Conservation (phyloP, 345 rosid species). For the Eucalyptus tenuipes region DNA sequence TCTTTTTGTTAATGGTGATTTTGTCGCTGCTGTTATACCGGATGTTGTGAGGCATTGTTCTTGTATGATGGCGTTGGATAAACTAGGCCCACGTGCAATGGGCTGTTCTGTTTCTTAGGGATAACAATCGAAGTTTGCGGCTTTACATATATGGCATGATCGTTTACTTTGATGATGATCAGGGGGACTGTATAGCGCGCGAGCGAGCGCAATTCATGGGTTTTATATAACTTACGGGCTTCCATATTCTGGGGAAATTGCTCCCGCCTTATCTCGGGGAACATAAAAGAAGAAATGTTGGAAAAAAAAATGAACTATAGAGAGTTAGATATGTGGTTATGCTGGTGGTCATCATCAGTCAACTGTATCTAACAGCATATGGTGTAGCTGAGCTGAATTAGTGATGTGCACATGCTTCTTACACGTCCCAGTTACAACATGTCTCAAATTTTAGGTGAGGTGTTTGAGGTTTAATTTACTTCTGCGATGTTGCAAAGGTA, state of each 20-base stretch:
- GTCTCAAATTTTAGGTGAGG: neutral
- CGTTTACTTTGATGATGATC: neutral
- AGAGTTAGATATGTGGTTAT: neutral
- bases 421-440: neutral
- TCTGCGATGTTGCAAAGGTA: neutral
- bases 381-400: neutral
- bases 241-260: neutral
- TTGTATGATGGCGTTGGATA: neutral
- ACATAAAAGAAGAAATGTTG: neutral
- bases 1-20: neutral
- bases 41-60: neutral
- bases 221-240: neutral
- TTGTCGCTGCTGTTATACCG: neutral
- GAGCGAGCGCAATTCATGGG: rapidly evolving
- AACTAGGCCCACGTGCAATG: neutral
- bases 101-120: neutral
- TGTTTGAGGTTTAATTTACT: neutral
- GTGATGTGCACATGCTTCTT: neutral
- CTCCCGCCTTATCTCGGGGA: neutral
- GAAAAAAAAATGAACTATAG: neutral
- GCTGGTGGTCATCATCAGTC: neutral
- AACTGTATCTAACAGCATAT: neutral
- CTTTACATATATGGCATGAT: neutral
- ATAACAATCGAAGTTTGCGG: neutral
- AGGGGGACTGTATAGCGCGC: neutral